phyloP scores from a whole-genome alignment of 2,329 filamentous ascomycete genomes.

The Parafenestella ontariensis region DNA sequence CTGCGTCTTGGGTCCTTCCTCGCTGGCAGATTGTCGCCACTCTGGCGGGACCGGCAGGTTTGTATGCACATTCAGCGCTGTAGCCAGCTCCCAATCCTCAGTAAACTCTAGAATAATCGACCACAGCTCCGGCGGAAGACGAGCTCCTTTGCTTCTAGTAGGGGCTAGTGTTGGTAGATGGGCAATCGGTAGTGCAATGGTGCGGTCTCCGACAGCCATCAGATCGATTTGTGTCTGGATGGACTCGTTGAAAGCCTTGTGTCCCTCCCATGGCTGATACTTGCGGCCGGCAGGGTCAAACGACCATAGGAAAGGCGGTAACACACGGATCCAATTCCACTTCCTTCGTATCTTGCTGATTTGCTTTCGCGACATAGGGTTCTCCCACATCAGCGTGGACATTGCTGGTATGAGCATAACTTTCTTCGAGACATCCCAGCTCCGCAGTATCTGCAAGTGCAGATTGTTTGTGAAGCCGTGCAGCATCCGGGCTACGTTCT shows the following conservation, averaged over 20 bases:
- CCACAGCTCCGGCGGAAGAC: conserved; percentile 86
- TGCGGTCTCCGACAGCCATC: conserved; percentile 75
- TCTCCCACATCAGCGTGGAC: conserved; percentile 88
- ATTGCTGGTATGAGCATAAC: conserved; percentile 87
- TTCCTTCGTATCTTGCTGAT: conserved; percentile 81
- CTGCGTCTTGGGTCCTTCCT: conserved; percentile 72
- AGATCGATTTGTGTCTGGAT: conserved; percentile 80
- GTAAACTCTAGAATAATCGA: conserved; percentile 84
- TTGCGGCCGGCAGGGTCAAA: conserved; percentile 66
- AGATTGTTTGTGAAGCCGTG: conserved; percentile 82
- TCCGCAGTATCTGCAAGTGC: conserved; percentile 78
- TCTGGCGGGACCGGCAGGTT: conserved; percentile 74
- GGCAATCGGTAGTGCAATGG: conserved; percentile 51
- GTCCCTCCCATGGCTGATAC: conserved; percentile 62
- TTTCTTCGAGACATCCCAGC: conserved; percentile 87
- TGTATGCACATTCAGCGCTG: conserved; percentile 80
- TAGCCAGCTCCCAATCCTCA: conserved; percentile 89
- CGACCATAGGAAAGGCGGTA: conserved; percentile 83
- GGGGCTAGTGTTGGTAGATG: conserved; percentile 42
- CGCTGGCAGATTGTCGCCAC: conserved; percentile 71
- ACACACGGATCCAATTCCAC: conserved; percentile 85
- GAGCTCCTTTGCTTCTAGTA: conserved; percentile 48
- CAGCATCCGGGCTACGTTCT: conserved; percentile 86
- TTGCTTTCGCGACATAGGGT: conserved; percentile 87
- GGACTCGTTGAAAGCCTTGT: conserved; percentile 75